Conservation (phyloP, 2,329 filamentous ascomycete genomes). For the Colletotrichum costaricense region DNA sequence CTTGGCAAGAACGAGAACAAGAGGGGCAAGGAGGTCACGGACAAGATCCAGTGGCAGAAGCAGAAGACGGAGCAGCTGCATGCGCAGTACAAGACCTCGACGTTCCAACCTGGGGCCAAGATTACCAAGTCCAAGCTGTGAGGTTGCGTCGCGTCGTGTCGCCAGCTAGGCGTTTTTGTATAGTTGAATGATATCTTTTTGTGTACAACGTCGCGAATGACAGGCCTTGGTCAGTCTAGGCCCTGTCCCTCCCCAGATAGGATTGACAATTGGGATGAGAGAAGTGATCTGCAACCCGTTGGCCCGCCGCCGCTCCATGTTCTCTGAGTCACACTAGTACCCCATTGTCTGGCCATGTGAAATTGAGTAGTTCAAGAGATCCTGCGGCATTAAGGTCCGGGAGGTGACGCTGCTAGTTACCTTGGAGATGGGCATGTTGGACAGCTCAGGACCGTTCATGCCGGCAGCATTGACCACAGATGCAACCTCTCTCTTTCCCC, state of each 20-base stretch:
- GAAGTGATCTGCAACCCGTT: conserved; percentile 9
- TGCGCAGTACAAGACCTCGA: conserved; percentile 63
- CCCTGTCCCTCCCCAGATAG: not conserved
- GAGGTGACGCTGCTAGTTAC: conserved; percentile 11
- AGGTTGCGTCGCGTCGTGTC: conserved; percentile 13
- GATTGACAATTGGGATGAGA: not conserved
- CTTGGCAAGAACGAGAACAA: conserved; percentile 85
- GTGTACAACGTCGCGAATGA: conserved; percentile 6
- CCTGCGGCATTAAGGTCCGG: conserved; percentile 25
- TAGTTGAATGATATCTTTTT: not conserved
- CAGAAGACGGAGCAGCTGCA: conserved; percentile 74
- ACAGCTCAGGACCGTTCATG: conserved; percentile 6
- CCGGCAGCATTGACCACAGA: conserved; percentile 23
- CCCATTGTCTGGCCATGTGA: conserved; percentile 13
- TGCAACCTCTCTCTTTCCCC: conserved; percentile 11
- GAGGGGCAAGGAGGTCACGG: conserved; percentile 69
- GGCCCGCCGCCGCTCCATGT: conserved; percentile 27
- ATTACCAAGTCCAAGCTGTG: conserved; percentile 63
- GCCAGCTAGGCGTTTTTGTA: not conserved
- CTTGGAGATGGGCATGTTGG: conserved; percentile 23
- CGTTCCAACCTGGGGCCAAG: conserved; percentile 61
- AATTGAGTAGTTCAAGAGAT: not conserved
- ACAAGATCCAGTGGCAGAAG: conserved; percentile 73
- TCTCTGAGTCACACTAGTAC: conserved; percentile 24
- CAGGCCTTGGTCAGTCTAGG: not conserved